Percentiles rank a stretch among this genome's conserved stretches.
Conservation (phyloP, 495 filamentous ascomycete species). For the Entonaema liquescens region DNA sequence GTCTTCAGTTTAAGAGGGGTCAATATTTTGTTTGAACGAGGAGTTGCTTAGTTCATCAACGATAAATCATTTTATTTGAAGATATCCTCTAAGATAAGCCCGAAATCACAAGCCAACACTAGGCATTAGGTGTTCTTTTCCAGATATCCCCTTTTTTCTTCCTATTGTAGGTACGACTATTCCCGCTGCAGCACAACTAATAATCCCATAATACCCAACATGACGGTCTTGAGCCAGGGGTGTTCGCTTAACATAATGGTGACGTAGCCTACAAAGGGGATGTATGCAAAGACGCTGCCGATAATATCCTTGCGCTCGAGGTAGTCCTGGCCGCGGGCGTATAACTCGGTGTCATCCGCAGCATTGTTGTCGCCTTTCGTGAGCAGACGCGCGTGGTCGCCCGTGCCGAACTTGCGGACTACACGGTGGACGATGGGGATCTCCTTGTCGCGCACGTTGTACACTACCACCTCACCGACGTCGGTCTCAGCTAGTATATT, state of each 20-base stretch:
- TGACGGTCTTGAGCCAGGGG: slow-evolving; percentile 94
- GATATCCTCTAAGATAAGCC: background rate
- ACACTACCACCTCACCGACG: slow-evolving; percentile 92
- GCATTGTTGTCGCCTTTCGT: slow-evolving; percentile 99
- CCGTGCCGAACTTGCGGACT: slow-evolving; percentile 73
- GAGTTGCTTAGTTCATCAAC: background rate
- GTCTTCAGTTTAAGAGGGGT: background rate
- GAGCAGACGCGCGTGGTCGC: slow-evolving; percentile 66
- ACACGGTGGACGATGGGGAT: slow-evolving; percentile 95
- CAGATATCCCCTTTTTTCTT: background rate
- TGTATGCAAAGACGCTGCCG: slow-evolving; percentile 91
- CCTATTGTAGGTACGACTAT: slow-evolving; percentile 46
- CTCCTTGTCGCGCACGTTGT: slow-evolving; percentile 90
- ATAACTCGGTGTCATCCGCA: slow-evolving; percentile 94
- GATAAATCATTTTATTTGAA: slow-evolving; percentile 3
- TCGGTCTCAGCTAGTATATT: slow-evolving; percentile 71
- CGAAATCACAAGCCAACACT: background rate
- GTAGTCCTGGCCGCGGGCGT: slow-evolving; percentile 83
- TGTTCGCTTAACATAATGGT: slow-evolving; percentile 97
- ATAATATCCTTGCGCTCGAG: slow-evolving; percentile 90
- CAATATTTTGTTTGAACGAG: background rate
- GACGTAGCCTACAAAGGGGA: slow-evolving; percentile 96
- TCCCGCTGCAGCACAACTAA: slow-evolving; percentile 94
- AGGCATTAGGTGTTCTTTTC: background rate
- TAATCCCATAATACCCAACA: slow-evolving; percentile 94